Evolutionary conservation across 768 basidiomycete species (phyloP), one percentile per base, ranked within the genome.

Genomic region (Naematelia aurantialba): DNA sequence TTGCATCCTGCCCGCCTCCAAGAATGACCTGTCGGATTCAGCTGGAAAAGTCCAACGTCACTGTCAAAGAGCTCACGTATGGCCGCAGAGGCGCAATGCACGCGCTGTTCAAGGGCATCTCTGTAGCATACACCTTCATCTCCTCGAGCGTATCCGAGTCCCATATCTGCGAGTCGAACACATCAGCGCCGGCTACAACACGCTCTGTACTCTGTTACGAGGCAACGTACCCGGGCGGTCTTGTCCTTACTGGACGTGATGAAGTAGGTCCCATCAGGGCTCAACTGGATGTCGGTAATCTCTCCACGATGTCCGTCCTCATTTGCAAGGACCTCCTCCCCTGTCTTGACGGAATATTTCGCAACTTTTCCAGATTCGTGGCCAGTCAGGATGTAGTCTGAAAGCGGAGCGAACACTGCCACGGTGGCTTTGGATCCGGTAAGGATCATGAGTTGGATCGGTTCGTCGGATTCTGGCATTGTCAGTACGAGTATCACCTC

Each of bases 191-290:
- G n/a, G n/a, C n/a, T n/a, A n/a, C n/a, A n/a, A n/a, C n/a, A n/a
- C n/a, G n/a, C n/a, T n/a, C n/a, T n/a, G n/a, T n/a, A n/a, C n/a
- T n/a, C n/a, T n/a, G n/a, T n/a, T n/a, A 21, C 2, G 12, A 56
- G 39, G 8, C 14, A 30, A 80, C 87, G 53, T 62, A 91, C 91
- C 81, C 91, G 85, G 27, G 96, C 92, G 26, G 86, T 87, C 81
- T 98, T 97, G 78, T 99, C 96, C 79, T 96, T 97, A 79, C 89
- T 90, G 73, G 88, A 88, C 5, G 96, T 99, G 73, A 97, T 82
- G 77, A 97, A 96, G 77, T 97, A 99, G 14, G 90, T 88, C 58
- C 89, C 82, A 75, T 98, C 96, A 34, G 84, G 84, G 69, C 86
- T 86, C 63, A 97, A 78, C 75, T 99, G 96, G 58, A 99, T 79